These are phyloP conservation scores for Daldinia caldariorum DNA, from an alignment of 495 filamentous ascomycete species.

Conservation along the genomic window DNA sequence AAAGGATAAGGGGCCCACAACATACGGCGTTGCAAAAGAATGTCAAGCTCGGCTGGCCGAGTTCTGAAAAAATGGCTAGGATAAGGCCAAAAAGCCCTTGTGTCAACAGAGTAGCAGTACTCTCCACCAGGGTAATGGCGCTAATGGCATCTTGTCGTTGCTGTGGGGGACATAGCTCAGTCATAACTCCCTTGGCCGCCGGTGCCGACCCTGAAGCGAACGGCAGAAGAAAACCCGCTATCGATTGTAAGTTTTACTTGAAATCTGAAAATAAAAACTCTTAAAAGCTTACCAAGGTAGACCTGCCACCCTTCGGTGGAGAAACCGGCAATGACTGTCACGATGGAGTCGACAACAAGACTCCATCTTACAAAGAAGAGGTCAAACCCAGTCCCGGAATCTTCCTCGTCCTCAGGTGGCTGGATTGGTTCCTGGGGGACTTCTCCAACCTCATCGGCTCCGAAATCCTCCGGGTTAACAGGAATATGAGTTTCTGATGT, in stretches of 20 bases:
- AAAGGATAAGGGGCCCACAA: slow-evolving; percentile 8
- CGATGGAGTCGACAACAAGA: slow-evolving; percentile 60
- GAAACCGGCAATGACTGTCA: slow-evolving; percentile 63
- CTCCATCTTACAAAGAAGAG: slow-evolving; percentile 64
- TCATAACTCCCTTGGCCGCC: slow-evolving; percentile 67
- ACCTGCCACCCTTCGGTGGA: slow-evolving; percentile 64
- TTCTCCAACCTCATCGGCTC: slow-evolving; percentile 52
- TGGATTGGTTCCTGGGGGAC: slow-evolving; percentile 57
- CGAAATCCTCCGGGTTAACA: slow-evolving; percentile 51
- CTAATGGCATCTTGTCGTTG: slow-evolving; percentile 64
- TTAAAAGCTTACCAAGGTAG: slow-evolving; percentile 54
- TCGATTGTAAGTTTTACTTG: slow-evolving; percentile 11
- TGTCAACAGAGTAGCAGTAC: slow-evolving; percentile 61
- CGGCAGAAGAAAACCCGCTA: slow-evolving; percentile 59
- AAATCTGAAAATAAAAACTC: background rate
- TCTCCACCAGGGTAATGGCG: slow-evolving; percentile 65
- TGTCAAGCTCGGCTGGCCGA: slow-evolving; percentile 59
- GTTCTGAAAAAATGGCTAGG: slow-evolving; percentile 60
- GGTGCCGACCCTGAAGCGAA: slow-evolving; percentile 65
- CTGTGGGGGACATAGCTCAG: slow-evolving; percentile 60
- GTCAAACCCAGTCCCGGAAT: slow-evolving; percentile 58
- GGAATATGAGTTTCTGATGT: slow-evolving; percentile 38
- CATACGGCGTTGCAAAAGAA: slow-evolving; percentile 65
- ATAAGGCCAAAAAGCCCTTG: slow-evolving; percentile 64
- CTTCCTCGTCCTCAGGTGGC: slow-evolving; percentile 42